Conservation (phyloP, 768 basidiomycete genomes). For the Russula griseocarnosa region DNA sequence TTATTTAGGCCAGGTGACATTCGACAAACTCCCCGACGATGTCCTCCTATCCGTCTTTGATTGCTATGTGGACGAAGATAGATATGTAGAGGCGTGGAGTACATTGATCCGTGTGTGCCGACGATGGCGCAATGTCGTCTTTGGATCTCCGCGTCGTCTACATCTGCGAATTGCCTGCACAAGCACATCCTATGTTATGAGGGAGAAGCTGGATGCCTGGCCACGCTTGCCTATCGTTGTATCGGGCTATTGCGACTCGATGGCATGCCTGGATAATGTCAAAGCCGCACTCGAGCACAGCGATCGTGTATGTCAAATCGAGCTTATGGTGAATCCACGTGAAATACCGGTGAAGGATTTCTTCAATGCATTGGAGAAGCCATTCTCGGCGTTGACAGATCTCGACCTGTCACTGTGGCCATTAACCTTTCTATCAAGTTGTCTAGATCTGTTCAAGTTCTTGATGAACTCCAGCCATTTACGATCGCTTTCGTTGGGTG, state of each 20-base stretch:
- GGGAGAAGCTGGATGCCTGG: neutral
- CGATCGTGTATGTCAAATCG: neutral
- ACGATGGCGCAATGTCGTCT: neutral
- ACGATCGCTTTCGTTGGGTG: neutral
- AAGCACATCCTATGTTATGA: neutral
- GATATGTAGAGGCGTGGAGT: neutral
- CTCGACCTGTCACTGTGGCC: neutral
- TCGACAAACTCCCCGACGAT: neutral
- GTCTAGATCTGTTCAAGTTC: neutral
- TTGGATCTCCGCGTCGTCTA: neutral
- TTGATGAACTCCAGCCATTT: neutral
- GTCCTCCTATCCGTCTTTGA: neutral
- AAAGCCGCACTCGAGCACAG: neutral
- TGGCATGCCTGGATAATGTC: neutral
- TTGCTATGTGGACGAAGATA: neutral
- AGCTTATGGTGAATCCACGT: neutral
- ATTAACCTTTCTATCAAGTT: too few species aligned
- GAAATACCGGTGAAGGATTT: neutral
- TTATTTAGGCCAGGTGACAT: neutral
- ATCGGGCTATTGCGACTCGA: neutral
- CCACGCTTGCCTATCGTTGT: neutral
- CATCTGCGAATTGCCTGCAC: neutral
- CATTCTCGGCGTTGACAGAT: neutral
- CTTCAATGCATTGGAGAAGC: neutral
- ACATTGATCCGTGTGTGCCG: neutral